These are phyloP conservation scores for Metarhizium sp. DNA, from an alignment of 2,329 filamentous ascomycete species.

Conservation along the genomic window DNA sequence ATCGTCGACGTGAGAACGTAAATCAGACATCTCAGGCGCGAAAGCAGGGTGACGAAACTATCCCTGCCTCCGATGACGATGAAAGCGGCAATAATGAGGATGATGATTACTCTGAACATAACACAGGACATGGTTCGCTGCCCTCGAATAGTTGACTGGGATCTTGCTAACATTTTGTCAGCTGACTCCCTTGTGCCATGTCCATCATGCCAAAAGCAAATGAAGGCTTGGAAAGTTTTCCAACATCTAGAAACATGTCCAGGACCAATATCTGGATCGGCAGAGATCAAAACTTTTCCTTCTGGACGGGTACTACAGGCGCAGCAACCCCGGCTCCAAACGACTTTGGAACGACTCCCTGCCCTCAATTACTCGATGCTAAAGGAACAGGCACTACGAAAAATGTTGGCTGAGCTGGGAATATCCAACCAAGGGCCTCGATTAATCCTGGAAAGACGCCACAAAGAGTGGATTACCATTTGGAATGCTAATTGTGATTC, in stretches of 20 bases:
- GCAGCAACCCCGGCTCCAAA: conserved; percentile 18
- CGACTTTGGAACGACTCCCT: conserved; percentile 53
- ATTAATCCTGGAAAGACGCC: conserved; percentile 63
- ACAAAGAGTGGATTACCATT: conserved; percentile 88
- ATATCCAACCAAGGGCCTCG: conserved; percentile 63
- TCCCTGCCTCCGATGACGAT: conserved; percentile 6
- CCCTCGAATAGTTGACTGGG: background rate
- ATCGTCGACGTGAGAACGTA: conserved; percentile 26
- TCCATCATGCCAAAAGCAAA: conserved; percentile 68
- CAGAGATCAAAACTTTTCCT: background rate
- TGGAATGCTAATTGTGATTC: conserved; percentile 98
- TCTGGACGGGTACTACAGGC: conserved; percentile 15
- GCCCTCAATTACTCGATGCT: conserved; percentile 78
- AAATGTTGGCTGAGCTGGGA: conserved; percentile 73
- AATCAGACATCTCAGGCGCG: background rate
- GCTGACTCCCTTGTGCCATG: conserved; percentile 75
- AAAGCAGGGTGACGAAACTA: background rate
- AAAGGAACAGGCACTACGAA: conserved; percentile 68
- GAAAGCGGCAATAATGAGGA: conserved; percentile 15
- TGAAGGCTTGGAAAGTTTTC: conserved; percentile 73
- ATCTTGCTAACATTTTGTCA: background rate
- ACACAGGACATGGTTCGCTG: conserved; percentile 17
- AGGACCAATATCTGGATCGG: conserved; percentile 22
- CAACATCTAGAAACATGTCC: conserved; percentile 65
- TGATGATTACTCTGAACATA: conserved; percentile 22